Evolutionary conservation across 2,329 filamentous ascomycete genomes (phyloP).

Genomic region (Colletotrichum sp.): DNA sequence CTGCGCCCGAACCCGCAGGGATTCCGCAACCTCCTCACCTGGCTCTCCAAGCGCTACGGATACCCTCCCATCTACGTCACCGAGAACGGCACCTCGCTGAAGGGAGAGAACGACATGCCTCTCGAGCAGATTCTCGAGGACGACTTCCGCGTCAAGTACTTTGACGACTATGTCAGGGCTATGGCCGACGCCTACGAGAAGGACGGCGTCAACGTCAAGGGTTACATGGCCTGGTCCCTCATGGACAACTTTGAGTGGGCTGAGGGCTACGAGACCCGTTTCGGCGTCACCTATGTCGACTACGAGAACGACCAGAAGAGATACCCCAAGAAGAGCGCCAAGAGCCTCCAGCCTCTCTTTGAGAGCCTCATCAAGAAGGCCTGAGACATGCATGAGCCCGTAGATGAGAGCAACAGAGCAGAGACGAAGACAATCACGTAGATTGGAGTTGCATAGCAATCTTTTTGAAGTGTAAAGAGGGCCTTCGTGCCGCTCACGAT

Average conservation of each 20-base stretch:
- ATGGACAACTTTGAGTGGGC: constrained; percentile 94
- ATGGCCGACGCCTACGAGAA: constrained; percentile 74
- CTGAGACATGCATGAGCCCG: constrained; percentile 26
- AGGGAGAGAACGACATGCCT: constrained; percentile 79
- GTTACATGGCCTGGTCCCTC: constrained; percentile 87
- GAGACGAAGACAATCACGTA: not conserved
- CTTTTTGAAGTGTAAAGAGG: not conserved
- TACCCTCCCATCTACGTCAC: constrained; percentile 84
- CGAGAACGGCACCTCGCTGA: constrained; percentile 86
- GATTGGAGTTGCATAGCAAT: not conserved
- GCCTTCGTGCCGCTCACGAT: not conserved
- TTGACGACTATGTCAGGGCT: constrained; percentile 76
- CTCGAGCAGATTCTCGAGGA: constrained; percentile 77
- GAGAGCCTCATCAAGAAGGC: constrained; percentile 71
- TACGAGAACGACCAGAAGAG: constrained; percentile 81
- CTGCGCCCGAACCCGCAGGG: constrained; percentile 76
- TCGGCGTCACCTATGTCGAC: constrained; percentile 84
- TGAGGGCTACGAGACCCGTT: constrained; percentile 87
- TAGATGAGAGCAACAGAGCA: not conserved
- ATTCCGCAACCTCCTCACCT: constrained; percentile 78
- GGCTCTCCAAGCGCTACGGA: constrained; percentile 79
- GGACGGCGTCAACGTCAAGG: constrained; percentile 79
- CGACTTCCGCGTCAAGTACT: constrained; percentile 83
- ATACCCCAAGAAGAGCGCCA: constrained; percentile 84
- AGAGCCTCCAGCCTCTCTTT: constrained; percentile 73